A percentile compares a stretch with the other conserved stretches of the same genome.
Evolutionary conservation across 2,329 filamentous ascomycete genomes (phyloP).

Genomic region (Myriosclerotinia scirpicola): DNA sequence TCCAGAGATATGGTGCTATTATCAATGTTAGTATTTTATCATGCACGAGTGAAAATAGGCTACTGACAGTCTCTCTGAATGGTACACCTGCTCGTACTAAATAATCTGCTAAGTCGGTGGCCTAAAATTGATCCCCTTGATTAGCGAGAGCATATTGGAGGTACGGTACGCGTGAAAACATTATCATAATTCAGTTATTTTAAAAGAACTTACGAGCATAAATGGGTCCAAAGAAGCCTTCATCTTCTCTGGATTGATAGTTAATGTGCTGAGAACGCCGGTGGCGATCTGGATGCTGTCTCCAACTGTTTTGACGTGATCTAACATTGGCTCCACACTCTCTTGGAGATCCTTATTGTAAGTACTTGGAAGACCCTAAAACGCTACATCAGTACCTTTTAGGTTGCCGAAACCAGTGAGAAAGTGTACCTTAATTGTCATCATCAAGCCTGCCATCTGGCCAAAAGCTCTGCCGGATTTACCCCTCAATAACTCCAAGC

Average conservation of each 20-base stretch:
- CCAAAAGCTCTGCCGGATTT: slow-evolving; percentile 77
- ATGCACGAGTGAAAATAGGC: background rate
- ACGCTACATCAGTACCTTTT: slow-evolving; percentile 22
- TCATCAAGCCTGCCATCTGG: slow-evolving; percentile 74
- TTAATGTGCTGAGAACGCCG: slow-evolving; percentile 74
- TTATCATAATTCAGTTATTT: background rate
- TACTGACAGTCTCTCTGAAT: slow-evolving; percentile 64
- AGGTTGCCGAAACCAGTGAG: background rate
- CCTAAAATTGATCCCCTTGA: slow-evolving; percentile 14
- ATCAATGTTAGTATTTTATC: background rate
- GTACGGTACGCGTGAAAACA: slow-evolving; percentile 13
- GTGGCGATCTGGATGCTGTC: slow-evolving; percentile 83
- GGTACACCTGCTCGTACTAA: slow-evolving; percentile 67
- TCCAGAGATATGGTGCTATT: slow-evolving; percentile 68
- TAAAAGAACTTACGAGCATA: slow-evolving; percentile 57
- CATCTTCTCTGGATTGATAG: slow-evolving; percentile 73
- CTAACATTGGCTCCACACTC: slow-evolving; percentile 80
- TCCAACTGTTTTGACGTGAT: slow-evolving; percentile 76
- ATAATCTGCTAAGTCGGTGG: slow-evolving; percentile 63
- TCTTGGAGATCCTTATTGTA: slow-evolving; percentile 58
- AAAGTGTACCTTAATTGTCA: slow-evolving; percentile 53
- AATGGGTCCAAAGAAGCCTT: slow-evolving; percentile 72
- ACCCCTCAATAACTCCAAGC: slow-evolving; percentile 71
- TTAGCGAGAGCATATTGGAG: background rate
- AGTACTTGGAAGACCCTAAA: slow-evolving; percentile 59